Base-by-base conservation (phyloP, 2,329 filamentous ascomycete genomes). In the Pezicula carpinea region DNA sequence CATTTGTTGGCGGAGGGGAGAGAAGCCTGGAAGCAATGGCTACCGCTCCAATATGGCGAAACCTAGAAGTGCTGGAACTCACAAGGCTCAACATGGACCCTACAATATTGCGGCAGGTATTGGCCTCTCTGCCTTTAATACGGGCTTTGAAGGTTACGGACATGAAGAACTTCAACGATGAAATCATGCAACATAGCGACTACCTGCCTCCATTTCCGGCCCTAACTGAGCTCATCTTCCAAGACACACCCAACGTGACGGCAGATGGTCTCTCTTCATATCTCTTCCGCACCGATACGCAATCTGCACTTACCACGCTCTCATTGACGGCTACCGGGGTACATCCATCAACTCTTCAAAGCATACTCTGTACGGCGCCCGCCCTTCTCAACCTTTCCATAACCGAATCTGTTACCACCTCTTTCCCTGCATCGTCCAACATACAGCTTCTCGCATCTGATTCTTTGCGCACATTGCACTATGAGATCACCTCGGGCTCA, bases 1-100 rank as follows among this genome's bases (percentile, higher is more conserved):
- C 80, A 45, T 97, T 95, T 68, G 76, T 80, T 45, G 72, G 74
- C 39, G 92, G 92, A 11, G 79, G 88, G 1, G 92, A 96, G 69
- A 79, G 79, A 47, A 87, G 84, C 59, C 77, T 97, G 47, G 80
- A 89, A 58, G 72, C 78, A 45, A 72, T 96, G 34, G 77, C 81
- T 6, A 75, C 77, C 49, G 82, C 79, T 51, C 79, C 71, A 47
- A 64, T 82, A 43, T 93, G 88, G 87, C 73, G 75, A 39, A 75
- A 79, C 38, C 74, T 93, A 11, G 84, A 90, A 65, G 81, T 88
- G 8, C 63, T 93, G 42, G 87, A 92, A 63, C 69, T 93, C 31
- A 75, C 77, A 48, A 74, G 72, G 51, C 72, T 92, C 49, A 77
- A 80, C 43, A 74, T 91, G 54, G 87, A 93, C 60, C 83, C 86